phyloP scores from a whole-genome alignment of 108 stramenopile genomes.

The Asterionellopsis glacialis region DNA sequence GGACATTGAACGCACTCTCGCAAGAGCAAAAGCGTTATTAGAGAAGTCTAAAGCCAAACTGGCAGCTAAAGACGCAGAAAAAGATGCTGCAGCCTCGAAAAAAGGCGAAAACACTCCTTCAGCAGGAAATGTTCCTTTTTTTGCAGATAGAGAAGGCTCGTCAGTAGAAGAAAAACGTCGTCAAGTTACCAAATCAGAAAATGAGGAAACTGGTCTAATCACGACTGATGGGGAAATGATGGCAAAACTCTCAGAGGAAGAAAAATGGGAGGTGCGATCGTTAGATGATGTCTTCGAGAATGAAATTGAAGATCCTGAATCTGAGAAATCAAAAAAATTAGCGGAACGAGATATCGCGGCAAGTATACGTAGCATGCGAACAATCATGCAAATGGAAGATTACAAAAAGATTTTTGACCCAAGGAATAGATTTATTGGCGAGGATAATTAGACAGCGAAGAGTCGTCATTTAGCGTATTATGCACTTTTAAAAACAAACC shows the following conservation, averaged over 20 bases:
- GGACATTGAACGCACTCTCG: constrained; percentile 28
- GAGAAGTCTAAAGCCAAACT: constrained; percentile 37
- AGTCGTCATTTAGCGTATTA: no score
- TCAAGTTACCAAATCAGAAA: constrained; percentile 30
- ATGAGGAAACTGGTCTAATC: constrained; percentile 39
- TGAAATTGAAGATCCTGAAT: constrained; percentile 26
- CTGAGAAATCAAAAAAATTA: constrained; percentile 13
- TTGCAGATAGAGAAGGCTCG: no score
- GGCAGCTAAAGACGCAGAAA: constrained; percentile 6
- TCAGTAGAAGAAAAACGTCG: constrained; percentile 8
- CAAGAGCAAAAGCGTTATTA: constrained; percentile 29
- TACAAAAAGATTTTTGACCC: constrained; percentile 75
- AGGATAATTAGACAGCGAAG: constrained; percentile 27
- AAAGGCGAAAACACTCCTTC: neutral
- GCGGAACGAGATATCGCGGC: constrained; percentile 65
- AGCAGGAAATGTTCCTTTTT: no score
- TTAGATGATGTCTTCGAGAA: constrained; percentile 41
- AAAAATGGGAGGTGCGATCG: constrained; percentile 65
- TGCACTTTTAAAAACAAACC: no score
- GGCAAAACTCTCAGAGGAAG: constrained; percentile 62
- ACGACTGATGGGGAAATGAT: constrained; percentile 74
- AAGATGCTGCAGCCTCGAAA: neutral
- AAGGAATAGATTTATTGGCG: constrained; percentile 81
- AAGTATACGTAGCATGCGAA: constrained; percentile 59
- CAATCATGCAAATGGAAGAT: constrained; percentile 51